Conservation (phyloP, 2,329 filamentous ascomycete species). For the Ophiocordyceps camponoti-saundersi region DNA sequence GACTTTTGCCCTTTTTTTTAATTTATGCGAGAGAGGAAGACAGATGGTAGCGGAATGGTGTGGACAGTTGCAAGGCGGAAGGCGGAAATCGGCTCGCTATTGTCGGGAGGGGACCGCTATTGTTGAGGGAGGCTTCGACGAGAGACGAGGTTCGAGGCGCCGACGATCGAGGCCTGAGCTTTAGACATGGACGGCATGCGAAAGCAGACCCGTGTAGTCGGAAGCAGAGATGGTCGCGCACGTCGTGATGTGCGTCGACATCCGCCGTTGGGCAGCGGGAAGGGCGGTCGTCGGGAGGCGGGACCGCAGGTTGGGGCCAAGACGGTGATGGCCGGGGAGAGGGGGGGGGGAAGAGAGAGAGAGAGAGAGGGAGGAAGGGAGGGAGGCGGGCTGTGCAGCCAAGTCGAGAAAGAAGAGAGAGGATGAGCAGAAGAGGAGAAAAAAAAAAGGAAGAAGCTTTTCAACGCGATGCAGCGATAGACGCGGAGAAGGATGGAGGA, state of each 20-base stretch:
- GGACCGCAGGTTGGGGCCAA: background rate
- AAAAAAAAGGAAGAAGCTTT: no score
- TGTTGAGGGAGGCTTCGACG: background rate
- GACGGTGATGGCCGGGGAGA: background rate
- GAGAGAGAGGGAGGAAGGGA: background rate
- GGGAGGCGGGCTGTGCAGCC: no score
- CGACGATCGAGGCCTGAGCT: constrained; percentile 1
- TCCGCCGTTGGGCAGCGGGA: constrained; percentile 2
- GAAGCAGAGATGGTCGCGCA: background rate
- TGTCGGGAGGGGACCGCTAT: background rate
- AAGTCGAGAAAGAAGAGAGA: no score
- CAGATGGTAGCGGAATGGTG: no score
- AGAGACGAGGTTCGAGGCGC: constrained; percentile 1
- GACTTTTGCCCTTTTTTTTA: no score
- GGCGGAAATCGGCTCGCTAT: no score
- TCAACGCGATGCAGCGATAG: no score
- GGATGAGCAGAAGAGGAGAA: no score
- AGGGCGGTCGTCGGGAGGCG: no score
- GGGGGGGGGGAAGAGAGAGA: background rate
- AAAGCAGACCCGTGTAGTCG: background rate
- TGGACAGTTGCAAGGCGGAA: no score
- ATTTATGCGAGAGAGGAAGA: no score
- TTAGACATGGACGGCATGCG: constrained; percentile 2
- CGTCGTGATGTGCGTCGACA: background rate
- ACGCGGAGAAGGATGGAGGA: background rate